Percentiles rank a stretch among this genome's conserved stretches.
phyloP scores from a whole-genome alignment of 805 yeast genomes.

The Debaryomyces maramus region DNA sequence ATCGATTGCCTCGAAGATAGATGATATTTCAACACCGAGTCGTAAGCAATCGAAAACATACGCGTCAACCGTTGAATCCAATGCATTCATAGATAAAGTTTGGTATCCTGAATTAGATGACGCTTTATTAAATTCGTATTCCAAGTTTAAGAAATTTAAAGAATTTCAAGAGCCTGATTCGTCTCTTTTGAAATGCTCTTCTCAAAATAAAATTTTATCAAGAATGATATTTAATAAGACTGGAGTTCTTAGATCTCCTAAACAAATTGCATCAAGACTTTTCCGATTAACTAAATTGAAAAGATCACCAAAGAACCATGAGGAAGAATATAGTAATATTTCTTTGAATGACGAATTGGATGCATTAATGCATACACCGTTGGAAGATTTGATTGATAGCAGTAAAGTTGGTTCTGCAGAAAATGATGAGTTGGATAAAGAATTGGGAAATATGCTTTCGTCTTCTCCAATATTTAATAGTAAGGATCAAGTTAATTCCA shows the following conservation, averaged over 20 bases:
- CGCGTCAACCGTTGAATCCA: slow-evolving; percentile 3
- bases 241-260: slow-evolving; percentile 35
- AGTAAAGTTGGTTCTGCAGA: slow-evolving; percentile 18
- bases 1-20: slow-evolving; percentile 37
- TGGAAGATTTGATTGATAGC: slow-evolving; percentile 20
- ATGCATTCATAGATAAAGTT: slow-evolving; percentile 20
- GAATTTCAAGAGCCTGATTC: slow-evolving; percentile 22
- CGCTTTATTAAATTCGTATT: slow-evolving; percentile 32
- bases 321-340: slow-evolving; percentile 2
- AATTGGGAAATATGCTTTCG: slow-evolving; percentile 28
- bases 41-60: slow-evolving; percentile 8
- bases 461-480: slow-evolving; percentile 8
- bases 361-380: slow-evolving; percentile 28
- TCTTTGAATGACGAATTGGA: slow-evolving; percentile 21
- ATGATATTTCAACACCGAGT: slow-evolving; percentile 28
- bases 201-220: slow-evolving; percentile 42
- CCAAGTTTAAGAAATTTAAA: slow-evolving; percentile 33
- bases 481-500: not conserved
- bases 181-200: slow-evolving; percentile 29
- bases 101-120: slow-evolving; percentile 41
- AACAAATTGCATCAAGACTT: slow-evolving; percentile 36
- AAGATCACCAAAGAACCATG: slow-evolving; percentile 16
- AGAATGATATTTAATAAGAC: slow-evolving; percentile 40
- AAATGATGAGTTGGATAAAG: slow-evolving; percentile 30
- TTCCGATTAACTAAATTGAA: slow-evolving; percentile 28